A percentile compares a stretch with the other conserved stretches of the same genome.
Evolutionary conservation across 1,139 yeast species (phyloP).

Genomic region (Waltiozyma sp.): DNA sequence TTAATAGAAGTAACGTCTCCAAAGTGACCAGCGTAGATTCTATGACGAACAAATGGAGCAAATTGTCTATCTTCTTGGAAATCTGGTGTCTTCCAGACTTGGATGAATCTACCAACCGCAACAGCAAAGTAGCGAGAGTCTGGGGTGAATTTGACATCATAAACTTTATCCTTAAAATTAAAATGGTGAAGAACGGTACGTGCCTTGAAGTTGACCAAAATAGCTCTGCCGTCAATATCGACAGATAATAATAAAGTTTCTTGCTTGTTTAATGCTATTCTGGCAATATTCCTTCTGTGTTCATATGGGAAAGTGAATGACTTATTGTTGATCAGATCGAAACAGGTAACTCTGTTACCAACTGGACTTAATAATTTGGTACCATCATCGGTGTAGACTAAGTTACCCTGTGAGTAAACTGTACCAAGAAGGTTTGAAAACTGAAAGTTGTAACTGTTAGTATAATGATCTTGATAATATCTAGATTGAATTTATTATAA

Average conservation of each 20-base stretch:
- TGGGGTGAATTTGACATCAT: constrained; percentile 74
- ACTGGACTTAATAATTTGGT: constrained; percentile 79
- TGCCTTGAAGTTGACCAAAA: constrained; percentile 72
- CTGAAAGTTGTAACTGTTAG: constrained; percentile 27
- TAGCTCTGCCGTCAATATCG: constrained; percentile 89
- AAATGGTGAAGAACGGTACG: constrained; percentile 90
- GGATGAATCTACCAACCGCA: constrained; percentile 72
- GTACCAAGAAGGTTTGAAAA: constrained; percentile 89
- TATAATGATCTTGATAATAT: neutral
- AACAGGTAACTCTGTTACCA: constrained; percentile 85
- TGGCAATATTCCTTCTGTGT: constrained; percentile 73
- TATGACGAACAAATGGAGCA: constrained; percentile 88
- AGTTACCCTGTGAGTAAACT: constrained; percentile 84
- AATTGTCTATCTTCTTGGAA: constrained; percentile 68
- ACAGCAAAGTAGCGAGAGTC: constrained; percentile 84
- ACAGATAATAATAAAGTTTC: constrained; percentile 75
- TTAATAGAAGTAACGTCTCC: constrained; percentile 66
- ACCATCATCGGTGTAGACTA: constrained; percentile 84
- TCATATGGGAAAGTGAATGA: constrained; percentile 89
- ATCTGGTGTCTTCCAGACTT: constrained; percentile 91
- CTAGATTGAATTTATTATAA: neutral
- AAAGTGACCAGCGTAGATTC: constrained; percentile 89
- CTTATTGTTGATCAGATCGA: constrained; percentile 73
- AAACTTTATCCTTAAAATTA: constrained; percentile 74
- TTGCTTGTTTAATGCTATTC: constrained; percentile 76